Evolutionary conservation across 768 basidiomycete genomes (phyloP), one percentile per base, ranked within the genome.

Genomic region (Sarcomyxa edulis): DNA sequence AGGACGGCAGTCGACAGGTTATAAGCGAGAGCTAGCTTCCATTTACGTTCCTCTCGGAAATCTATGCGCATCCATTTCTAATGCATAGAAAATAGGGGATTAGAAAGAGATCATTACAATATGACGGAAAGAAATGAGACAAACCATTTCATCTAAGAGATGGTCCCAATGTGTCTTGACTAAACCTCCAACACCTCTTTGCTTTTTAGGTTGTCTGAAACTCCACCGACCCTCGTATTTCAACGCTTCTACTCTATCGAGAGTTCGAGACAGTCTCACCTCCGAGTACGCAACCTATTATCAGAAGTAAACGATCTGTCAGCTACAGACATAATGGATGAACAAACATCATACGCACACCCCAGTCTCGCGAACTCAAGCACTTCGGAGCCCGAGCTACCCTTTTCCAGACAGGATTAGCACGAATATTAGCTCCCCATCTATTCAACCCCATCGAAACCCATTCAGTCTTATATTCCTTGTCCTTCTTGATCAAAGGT

Each of bases 41-140:
- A 98, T 50, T 74, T 79, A 27, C 88, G 72, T 54, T 99, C 96
- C 59, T 98, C 94, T 14, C 88, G 81, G 48, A 96, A 97, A 56
- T 99, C 96, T 25, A 77, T 76, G 19, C 90, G 85, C 78, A 99
- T 84, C 96, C 96, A 99, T 76, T 85, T 90, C 94, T 93, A 37
- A 1, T 14, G 16, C 20, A 37, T 31, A 46, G 48, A 35, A 26
- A 15, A 45, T 32, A 35, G 32, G 15, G 30, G 16, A 23, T 33
- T 18, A 20, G 34, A 32, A 8, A 19, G 40, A 6, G 28, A 19
- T 28, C 32, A 42, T 23, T 29, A 35, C 14, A 28, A 26, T 7
- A 33, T 19, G 20, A 10, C 16, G 35, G 31, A 30, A 24, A n/a
- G n/a, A n/a, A 24, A 12, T 25, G 18, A 20, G 14, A 65, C 75